These are phyloP conservation scores for Talaromyces sp. DNA, from an alignment of 2,329 filamentous ascomycete genomes.

Conservation along the genomic window DNA sequence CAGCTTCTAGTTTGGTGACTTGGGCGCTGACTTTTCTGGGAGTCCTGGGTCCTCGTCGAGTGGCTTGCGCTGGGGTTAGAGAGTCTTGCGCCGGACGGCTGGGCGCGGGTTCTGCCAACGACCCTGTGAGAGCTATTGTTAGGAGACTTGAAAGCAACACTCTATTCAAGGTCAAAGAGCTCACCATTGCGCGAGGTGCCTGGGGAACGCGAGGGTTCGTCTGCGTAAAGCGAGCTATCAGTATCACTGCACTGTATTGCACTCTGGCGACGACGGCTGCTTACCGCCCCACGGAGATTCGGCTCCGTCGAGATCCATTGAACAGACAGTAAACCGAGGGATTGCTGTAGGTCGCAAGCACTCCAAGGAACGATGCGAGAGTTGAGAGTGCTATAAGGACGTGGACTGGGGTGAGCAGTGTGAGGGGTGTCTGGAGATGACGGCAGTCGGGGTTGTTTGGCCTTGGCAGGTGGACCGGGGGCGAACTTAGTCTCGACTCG, in stretches of 20 bases:
- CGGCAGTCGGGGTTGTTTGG: conserved; percentile 8
- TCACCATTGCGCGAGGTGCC: conserved; percentile 26
- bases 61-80: conserved; percentile 41
- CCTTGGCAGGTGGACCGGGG: not conserved
- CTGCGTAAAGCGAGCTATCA: conserved; percentile 20
- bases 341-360: not conserved
- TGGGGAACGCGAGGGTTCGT: conserved; percentile 41
- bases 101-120: conserved; percentile 18
- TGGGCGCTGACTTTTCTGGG: conserved; percentile 54
- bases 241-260: not conserved
- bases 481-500: not conserved
- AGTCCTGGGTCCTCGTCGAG: conserved; percentile 46
- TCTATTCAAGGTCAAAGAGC: not conserved
- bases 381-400: not conserved
- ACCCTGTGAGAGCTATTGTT: conserved; percentile 12
- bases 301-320: conserved; percentile 37
- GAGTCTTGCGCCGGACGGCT: conserved; percentile 27
- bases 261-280: conserved; percentile 14
- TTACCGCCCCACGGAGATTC: conserved; percentile 48
- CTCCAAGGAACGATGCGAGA: not conserved
- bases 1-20: conserved; percentile 56
- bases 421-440: conserved; percentile 10
- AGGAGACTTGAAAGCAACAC: not conserved
- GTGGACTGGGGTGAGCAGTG: not conserved
- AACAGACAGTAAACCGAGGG: not conserved